Evolutionary conservation across 768 basidiomycete species (phyloP).

Genomic region (Postia placenta): DNA sequence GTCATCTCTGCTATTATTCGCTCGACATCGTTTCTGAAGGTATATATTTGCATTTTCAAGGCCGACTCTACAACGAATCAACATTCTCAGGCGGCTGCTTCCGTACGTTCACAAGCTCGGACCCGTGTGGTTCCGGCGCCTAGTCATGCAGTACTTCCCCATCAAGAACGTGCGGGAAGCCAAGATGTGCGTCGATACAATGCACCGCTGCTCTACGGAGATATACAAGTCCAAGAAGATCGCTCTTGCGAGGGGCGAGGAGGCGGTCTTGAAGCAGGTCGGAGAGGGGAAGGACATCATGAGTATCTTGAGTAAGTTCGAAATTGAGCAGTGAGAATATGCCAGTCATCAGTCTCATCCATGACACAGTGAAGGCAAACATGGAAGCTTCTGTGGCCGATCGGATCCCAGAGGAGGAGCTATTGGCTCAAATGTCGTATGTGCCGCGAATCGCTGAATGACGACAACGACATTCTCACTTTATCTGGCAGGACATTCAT

Average conservation of each 20-base stretch:
- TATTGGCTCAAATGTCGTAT: conserved; percentile 33
- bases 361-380: conserved; percentile 34
- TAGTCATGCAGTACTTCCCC: conserved; percentile 28
- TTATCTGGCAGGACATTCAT: conserved; percentile 13
- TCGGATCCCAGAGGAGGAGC: conserved; percentile 24
- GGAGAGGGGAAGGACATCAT: conserved; percentile 37
- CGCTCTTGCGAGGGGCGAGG: conserved; percentile 28
- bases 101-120: conserved; percentile 11
- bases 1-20: background rate
- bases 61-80: background rate
- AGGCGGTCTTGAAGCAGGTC: conserved; percentile 9
- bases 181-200: conserved; percentile 28
- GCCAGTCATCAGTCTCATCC: background rate
- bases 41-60: background rate
- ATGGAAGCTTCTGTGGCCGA: conserved; percentile 22
- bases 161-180: conserved; percentile 25
- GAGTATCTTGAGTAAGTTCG: conserved; percentile 26
- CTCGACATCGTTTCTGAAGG: background rate
- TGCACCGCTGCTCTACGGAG: conserved; percentile 28
- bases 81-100: conserved; percentile 11
- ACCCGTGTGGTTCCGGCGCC: conserved; percentile 26
- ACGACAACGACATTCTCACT: background rate
- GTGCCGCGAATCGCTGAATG: background rate
- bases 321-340: background rate
- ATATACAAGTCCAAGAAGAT: conserved; percentile 34